phyloP scores from a whole-genome alignment of 2,329 filamentous ascomycete species.

The Venturiaceae sp. region DNA sequence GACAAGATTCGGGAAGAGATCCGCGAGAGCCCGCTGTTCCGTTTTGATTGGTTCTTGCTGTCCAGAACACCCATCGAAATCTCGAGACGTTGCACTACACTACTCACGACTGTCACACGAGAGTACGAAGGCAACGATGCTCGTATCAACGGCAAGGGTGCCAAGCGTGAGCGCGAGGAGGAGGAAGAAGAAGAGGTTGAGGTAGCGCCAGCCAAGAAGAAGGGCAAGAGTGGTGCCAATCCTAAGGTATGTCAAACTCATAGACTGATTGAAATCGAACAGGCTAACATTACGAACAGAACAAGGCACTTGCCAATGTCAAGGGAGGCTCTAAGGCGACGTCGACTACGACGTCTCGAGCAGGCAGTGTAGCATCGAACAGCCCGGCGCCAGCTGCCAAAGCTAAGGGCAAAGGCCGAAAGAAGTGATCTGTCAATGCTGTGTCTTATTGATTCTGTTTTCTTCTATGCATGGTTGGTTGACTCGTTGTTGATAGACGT shows the following conservation, averaged over 20 bases:
- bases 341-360: constrained; percentile 70
- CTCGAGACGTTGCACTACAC: constrained; percentile 81
- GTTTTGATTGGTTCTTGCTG: constrained; percentile 99
- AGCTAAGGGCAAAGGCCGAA: constrained; percentile 40
- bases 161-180: constrained; percentile 61
- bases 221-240: constrained; percentile 78
- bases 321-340: constrained; percentile 70
- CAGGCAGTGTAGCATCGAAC: constrained; percentile 77
- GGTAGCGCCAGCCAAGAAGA: constrained; percentile 87
- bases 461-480: neutral
- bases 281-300: constrained; percentile 44
- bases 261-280: constrained; percentile 9
- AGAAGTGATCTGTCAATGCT: constrained; percentile 20
- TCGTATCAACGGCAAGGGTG: constrained; percentile 22
- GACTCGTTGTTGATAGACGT: neutral
- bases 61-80: constrained; percentile 90
- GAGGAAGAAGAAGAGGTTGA: constrained; percentile 80
- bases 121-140: constrained; percentile 66
- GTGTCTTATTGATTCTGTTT: neutral
- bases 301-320: constrained; percentile 84
- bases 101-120: constrained; percentile 87
- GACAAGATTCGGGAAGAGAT: constrained; percentile 97
- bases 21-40: constrained; percentile 84
- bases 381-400: constrained; percentile 42
- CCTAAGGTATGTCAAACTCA: constrained; percentile 7